Conservation (phyloP, 2,329 filamentous ascomycete species). For the Aspergillus transmontanensis region DNA sequence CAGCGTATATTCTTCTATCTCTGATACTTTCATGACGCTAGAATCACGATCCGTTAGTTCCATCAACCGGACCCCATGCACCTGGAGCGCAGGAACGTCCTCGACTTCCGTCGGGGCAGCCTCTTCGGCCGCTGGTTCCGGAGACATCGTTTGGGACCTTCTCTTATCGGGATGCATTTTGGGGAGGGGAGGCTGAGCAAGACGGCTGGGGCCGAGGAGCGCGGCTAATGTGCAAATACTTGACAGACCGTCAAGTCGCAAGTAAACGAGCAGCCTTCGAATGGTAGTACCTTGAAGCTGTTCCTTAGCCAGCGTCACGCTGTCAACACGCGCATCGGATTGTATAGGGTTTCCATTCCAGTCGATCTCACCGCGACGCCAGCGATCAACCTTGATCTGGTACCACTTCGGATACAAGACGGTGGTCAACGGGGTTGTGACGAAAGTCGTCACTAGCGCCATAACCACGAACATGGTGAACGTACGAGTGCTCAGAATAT, state of each 20-base stretch:
- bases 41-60: conserved; percentile 91
- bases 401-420: conserved; percentile 77
- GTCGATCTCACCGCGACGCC: conserved; percentile 85
- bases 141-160: conserved; percentile 14
- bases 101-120: conserved; percentile 19
- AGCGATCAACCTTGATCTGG: conserved; percentile 70
- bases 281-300: conserved; percentile 58
- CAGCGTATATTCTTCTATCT: conserved; percentile 71
- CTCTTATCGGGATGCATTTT: conserved; percentile 38
- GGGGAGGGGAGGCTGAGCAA: conserved; percentile 32
- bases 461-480: conserved; percentile 96
- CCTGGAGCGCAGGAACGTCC: conserved; percentile 58
- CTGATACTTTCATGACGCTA: conserved; percentile 90
- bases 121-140: conserved; percentile 28
- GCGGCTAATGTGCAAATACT: conserved; percentile 81
- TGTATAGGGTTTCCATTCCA: conserved; percentile 69
- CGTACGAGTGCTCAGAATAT: conserved; percentile 75
- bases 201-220: conserved; percentile 65
- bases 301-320: conserved; percentile 45
- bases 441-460: conserved; percentile 83
- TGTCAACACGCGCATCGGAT: conserved; percentile 45
- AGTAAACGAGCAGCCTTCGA: conserved; percentile 73
- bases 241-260: conserved; percentile 82
- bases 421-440: conserved; percentile 75
- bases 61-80: conserved; percentile 82